Conservation (phyloP, 768 basidiomycete species). For the Termitomyces sp. region DNA sequence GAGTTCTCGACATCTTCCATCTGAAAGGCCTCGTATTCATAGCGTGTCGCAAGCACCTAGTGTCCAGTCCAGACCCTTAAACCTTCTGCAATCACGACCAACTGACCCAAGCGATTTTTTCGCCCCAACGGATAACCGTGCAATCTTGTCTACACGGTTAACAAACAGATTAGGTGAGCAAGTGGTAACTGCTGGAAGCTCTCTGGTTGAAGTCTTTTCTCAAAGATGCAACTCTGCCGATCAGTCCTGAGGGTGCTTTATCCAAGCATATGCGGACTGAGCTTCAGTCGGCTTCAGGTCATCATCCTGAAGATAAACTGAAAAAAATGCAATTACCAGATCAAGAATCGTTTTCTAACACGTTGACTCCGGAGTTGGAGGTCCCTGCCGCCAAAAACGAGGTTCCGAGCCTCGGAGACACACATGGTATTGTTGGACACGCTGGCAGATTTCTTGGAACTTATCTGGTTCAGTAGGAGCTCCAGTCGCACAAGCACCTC, state of each 20-base stretch:
- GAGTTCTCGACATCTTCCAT: constrained; percentile 5
- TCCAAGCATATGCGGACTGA: background rate
- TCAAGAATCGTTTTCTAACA: background rate
- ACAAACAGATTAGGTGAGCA: background rate
- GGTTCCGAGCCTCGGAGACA: background rate
- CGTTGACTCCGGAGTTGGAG: background rate
- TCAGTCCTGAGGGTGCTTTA: background rate
- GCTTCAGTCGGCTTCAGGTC: background rate
- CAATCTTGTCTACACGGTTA: background rate
- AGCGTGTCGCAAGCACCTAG: background rate
- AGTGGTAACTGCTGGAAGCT: background rate
- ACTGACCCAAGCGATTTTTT: background rate
- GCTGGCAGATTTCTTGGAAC: background rate
- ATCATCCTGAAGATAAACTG: background rate
- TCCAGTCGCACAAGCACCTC: background rate
- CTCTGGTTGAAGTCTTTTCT: background rate
- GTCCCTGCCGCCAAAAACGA: background rate
- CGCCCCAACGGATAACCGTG: background rate
- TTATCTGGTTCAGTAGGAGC: background rate
- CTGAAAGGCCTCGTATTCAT: background rate
- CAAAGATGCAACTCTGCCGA: background rate
- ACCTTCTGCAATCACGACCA: background rate
- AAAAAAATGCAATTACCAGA: background rate
- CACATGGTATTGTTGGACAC: background rate
- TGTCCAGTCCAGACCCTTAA: background rate